Percentiles rank a stretch among this genome's conserved stretches.
Conservation (phyloP, 2,329 filamentous ascomycete species). For the Verticillium alfalfae region DNA sequence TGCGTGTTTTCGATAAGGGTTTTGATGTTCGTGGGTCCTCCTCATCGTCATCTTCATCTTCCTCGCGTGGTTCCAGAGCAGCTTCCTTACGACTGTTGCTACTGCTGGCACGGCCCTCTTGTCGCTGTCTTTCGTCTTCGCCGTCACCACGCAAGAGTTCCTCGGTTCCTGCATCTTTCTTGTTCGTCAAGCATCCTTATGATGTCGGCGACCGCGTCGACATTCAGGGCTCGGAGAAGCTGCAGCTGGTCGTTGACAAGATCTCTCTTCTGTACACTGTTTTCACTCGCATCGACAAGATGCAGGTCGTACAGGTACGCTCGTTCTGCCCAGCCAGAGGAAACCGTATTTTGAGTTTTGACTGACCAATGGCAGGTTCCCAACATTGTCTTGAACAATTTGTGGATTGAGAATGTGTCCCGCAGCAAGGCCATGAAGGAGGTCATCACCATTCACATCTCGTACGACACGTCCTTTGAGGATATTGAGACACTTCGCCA, state of each 20-base stretch:
- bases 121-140: slow-evolving; percentile 95
- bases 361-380: slow-evolving; percentile 55
- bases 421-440: slow-evolving; percentile 91
- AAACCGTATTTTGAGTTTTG: neutral
- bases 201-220: slow-evolving; percentile 95
- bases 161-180: slow-evolving; percentile 98
- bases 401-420: slow-evolving; percentile 94
- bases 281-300: slow-evolving; percentile 76
- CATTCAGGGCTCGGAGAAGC: slow-evolving; percentile 46
- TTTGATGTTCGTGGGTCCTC: slow-evolving; percentile 70
- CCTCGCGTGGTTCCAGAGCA: slow-evolving; percentile 17
- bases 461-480: slow-evolving; percentile 82
- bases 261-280: slow-evolving; percentile 92
- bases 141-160: slow-evolving; percentile 86
- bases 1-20: slow-evolving; percentile 83
- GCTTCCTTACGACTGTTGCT: slow-evolving; percentile 56
- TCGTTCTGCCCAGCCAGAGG: neutral
- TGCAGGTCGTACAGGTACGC: slow-evolving; percentile 61
- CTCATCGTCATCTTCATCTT: slow-evolving; percentile 81
- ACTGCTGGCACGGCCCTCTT: slow-evolving; percentile 89
- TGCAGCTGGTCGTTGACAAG: slow-evolving; percentile 72
- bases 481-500: slow-evolving; percentile 79
- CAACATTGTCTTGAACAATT: slow-evolving; percentile 83
- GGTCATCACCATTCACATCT: slow-evolving; percentile 71
- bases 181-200: slow-evolving; percentile 97